Conservation (phyloP, 2,329 filamentous ascomycete species). For the Dothistroma septosporum region DNA sequence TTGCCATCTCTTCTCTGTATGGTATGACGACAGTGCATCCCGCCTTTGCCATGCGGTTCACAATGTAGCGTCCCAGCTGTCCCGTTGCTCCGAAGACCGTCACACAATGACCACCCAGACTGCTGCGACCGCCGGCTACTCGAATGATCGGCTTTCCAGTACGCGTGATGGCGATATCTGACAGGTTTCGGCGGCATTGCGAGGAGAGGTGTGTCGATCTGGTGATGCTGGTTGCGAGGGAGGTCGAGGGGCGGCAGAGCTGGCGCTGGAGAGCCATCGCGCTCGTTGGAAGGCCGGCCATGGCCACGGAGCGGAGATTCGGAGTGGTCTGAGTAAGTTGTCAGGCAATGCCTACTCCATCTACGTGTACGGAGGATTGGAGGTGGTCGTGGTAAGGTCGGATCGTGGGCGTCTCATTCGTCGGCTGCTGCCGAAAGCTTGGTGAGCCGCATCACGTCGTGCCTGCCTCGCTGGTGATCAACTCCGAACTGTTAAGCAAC, state of each 20-base stretch:
- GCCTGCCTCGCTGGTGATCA: background rate
- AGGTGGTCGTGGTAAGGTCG: slow-evolving; percentile 1
- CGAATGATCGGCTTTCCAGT: slow-evolving; percentile 95
- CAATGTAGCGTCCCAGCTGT: slow-evolving; percentile 93
- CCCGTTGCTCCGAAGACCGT: slow-evolving; percentile 98
- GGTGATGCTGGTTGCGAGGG: slow-evolving; percentile 26
- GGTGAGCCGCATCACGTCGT: slow-evolving; percentile 8
- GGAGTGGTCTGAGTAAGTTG: background rate
- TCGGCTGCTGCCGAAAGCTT: background rate
- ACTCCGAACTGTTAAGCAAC: background rate
- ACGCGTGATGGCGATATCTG: slow-evolving; percentile 88
- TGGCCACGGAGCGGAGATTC: slow-evolving; percentile 24
- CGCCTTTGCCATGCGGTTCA: slow-evolving; percentile 86
- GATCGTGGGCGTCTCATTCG: background rate
- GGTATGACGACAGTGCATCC: slow-evolving; percentile 93
- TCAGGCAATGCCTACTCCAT: slow-evolving; percentile 15
- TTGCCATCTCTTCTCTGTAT: slow-evolving; percentile 95
- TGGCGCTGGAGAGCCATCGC: slow-evolving; percentile 34
- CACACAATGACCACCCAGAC: slow-evolving; percentile 73
- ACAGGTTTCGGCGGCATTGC: slow-evolving; percentile 44
- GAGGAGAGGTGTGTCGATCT: slow-evolving; percentile 25
- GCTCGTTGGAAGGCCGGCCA: slow-evolving; percentile 31
- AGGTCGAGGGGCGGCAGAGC: slow-evolving; percentile 31
- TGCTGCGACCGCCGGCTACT: slow-evolving; percentile 72
- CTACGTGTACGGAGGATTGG: background rate